Evolutionary conservation across 352 stramenopile genomes (phyloP), one percentile per base, ranked within the genome.

Genomic region (Peronospora tabacina): DNA sequence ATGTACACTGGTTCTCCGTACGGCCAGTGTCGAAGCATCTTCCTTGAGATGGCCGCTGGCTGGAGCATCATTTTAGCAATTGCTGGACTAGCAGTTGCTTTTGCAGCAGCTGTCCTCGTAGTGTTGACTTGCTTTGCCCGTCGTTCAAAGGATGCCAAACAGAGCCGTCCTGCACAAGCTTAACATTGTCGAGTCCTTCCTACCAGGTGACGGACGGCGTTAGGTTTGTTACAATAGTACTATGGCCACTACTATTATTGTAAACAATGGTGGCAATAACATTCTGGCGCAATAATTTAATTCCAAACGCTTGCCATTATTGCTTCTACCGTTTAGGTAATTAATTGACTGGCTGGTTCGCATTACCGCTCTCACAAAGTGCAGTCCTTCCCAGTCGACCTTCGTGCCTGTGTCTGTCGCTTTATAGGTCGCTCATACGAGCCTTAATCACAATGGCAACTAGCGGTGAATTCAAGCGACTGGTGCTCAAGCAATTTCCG

Each of bases 401-500:
- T 15, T 22, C 28, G 9, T 20, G 41, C 22, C 16, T 41, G 24
- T 37, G 4, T 33, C 28, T 22, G 16, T 43, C 4, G 29, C 8
- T 29, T 16, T 7, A 3, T 11, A 55, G 35, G 26, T 10, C 34
- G n/a, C n/a, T n/a, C n/a, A n/a, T 6, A 42, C 2, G n/a, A 15
- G 29, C 13, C 37, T 15, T 40, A 28, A 24, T 30, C n/a, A 39
- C 35, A 30, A 87, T 84, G 75, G 76, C 75, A 50, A 87, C 71
- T 11, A 72, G 64, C 37, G 76, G 73, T 33, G 82, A 94, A 66
- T 94, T 91, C 67, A 87, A 90, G 66, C 75, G 80, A 29, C 55
- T 94, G 42, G 74, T 86, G 69, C 74, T 94, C 15, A 94, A 94
- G 73, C 81, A 92, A 58, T 94, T 92, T 64, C 81, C 83, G 32